Percentiles rank a stretch among this genome's conserved stretches.
phyloP scores from a whole-genome alignment of 352 stramenopile species.

The Pythium pyrilobum region DNA sequence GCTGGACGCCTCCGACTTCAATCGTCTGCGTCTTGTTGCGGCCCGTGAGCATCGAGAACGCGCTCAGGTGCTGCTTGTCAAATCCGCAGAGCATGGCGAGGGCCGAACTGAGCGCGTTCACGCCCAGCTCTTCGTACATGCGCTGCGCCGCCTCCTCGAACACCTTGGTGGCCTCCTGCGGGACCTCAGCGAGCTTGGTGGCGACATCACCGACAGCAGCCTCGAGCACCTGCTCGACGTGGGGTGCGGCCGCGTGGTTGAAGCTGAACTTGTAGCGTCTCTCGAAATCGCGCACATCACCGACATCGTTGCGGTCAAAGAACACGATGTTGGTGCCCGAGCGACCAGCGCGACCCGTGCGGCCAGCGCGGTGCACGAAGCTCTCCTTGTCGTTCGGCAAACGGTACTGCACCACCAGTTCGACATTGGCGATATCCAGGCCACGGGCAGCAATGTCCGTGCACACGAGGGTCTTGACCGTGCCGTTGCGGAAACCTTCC shows the following conservation, averaged over 20 bases:
- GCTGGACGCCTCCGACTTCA: constrained; percentile 40
- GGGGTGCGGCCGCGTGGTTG: constrained; percentile 42
- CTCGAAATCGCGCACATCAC: constrained; percentile 74
- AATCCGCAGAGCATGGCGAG: constrained; percentile 75
- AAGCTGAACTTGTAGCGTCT: constrained; percentile 77
- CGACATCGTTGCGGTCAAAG: constrained; percentile 59
- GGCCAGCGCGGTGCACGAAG: constrained; percentile 92
- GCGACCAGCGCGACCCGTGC: constrained; percentile 84
- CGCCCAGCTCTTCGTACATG: constrained; percentile 53
- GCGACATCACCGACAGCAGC: constrained; percentile 43
- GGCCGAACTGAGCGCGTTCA: constrained; percentile 51
- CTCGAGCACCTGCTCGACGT: constrained; percentile 58
- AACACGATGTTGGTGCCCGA: constrained; percentile 85
- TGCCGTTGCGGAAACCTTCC: constrained; percentile 92
- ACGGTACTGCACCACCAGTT: constrained; percentile 93
- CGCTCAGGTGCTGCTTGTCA: constrained; percentile 55
- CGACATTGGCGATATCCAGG: constrained; percentile 87
- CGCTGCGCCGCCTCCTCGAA: constrained; percentile 55
- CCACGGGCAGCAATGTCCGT: constrained; percentile 89
- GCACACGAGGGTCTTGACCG: constrained; percentile 91
- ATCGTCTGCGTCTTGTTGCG: constrained; percentile 61
- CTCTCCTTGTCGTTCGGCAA: constrained; percentile 92
- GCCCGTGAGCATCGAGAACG: constrained; percentile 76
- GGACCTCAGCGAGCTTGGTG: constrained; percentile 47
- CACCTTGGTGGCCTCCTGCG: constrained; percentile 32